Percentiles rank a stretch among this genome's conserved stretches.
Evolutionary conservation across 768 basidiomycete genomes (phyloP).

Genomic region (Termitomyces sp.): DNA sequence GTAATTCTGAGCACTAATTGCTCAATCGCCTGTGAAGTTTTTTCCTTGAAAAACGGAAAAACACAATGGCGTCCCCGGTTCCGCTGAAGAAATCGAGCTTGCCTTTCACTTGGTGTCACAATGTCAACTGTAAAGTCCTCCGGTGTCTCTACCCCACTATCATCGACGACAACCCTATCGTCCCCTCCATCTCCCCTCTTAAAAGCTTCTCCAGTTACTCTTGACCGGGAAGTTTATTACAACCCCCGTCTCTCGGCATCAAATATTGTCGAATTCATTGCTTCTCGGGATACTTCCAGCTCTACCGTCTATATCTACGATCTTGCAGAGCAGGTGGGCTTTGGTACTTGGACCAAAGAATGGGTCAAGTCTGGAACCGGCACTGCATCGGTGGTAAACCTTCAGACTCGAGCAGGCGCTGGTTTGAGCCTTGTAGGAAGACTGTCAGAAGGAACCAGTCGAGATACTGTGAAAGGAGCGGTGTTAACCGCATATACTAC

Average conservation of each 20-base stretch:
- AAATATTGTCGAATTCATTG: constrained; percentile 60
- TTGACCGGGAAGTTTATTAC: constrained; percentile 26
- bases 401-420: constrained; percentile 84
- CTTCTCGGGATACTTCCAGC: constrained; percentile 49
- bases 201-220: constrained; percentile 17
- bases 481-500: constrained; percentile 79
- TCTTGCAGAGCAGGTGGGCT: constrained; percentile 78
- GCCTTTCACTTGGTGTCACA: neutral
- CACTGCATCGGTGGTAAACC: constrained; percentile 51
- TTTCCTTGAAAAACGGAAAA: constrained; percentile 12
- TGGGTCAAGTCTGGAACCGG: constrained; percentile 42
- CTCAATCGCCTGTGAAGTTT: constrained; percentile 19
- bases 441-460: constrained; percentile 73
- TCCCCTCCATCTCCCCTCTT: constrained; percentile 29
- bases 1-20: constrained; percentile 39
- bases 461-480: constrained; percentile 52
- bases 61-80: constrained; percentile 4
- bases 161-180: constrained; percentile 33
- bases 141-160: constrained; percentile 34
- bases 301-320: constrained; percentile 79
- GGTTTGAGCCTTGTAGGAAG: constrained; percentile 76
- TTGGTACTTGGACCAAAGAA: constrained; percentile 65
- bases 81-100: neutral
- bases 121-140: constrained; percentile 20
- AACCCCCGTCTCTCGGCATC: constrained; percentile 51